These are phyloP conservation scores for Metschnikowia vanudenii DNA, from an alignment of 805 yeast species.

Conservation along the genomic window DNA sequence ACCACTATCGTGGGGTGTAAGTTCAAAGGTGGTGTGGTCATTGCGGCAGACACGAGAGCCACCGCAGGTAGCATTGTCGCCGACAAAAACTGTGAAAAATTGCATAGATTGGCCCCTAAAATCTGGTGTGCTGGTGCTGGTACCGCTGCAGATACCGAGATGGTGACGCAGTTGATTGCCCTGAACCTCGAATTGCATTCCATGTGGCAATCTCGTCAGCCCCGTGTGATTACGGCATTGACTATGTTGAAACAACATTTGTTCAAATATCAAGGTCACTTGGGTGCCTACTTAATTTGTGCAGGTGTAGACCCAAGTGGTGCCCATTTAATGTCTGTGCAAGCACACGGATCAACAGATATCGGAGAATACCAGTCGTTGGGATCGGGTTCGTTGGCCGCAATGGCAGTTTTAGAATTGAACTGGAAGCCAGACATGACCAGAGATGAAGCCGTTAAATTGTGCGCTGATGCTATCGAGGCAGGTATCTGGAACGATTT, in stretches of 20 bases:
- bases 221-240: slow-evolving; percentile 90
- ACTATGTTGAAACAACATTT: slow-evolving; percentile 93
- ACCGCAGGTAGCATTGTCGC: slow-evolving; percentile 96
- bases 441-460: slow-evolving; percentile 85
- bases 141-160: slow-evolving; percentile 99
- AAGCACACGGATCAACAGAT: slow-evolving; percentile 98
- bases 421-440: slow-evolving; percentile 77
- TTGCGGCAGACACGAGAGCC: slow-evolving; percentile 99
- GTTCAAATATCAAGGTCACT: slow-evolving; percentile 94
- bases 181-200: slow-evolving; percentile 91
- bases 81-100: slow-evolving; percentile 95
- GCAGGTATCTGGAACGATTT: slow-evolving; percentile 99
- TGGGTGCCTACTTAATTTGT: slow-evolving; percentile 97
- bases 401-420: slow-evolving; percentile 95
- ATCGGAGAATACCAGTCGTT: slow-evolving; percentile 89
- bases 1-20: slow-evolving; percentile 98
- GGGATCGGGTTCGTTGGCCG: slow-evolving; percentile 97
- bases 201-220: slow-evolving; percentile 77
- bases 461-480: slow-evolving; percentile 90
- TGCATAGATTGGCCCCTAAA: slow-evolving; percentile 83
- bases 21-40: slow-evolving; percentile 90
- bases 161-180: slow-evolving; percentile 90
- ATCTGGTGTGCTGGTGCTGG: slow-evolving; percentile 99
- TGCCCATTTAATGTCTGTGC: slow-evolving; percentile 86
- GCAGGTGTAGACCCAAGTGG: slow-evolving; percentile 98